Percentiles rank a stretch among this genome's conserved stretches.
These are phyloP conservation scores for Baorangia bicolor DNA, from an alignment of 768 basidiomycete genomes.

Conservation along the genomic window DNA sequence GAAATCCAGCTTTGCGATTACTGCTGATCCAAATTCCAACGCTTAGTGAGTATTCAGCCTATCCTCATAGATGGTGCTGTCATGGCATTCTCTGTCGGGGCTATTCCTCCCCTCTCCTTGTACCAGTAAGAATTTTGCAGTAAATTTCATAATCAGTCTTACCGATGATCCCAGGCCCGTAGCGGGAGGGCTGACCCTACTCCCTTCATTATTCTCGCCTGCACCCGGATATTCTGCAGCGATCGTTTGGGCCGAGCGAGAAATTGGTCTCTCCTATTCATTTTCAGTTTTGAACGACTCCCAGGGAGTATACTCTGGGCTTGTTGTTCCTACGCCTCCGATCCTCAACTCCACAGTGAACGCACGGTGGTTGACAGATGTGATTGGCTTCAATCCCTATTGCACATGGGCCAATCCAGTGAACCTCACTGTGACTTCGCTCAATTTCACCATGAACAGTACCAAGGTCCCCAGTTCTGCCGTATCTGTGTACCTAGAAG, in stretches of 20 bases:
- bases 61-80: conserved; percentile 9
- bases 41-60: conserved; percentile 12
- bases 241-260: conserved; percentile 17
- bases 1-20: background rate
- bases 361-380: conserved; percentile 25
- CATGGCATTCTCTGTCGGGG: conserved; percentile 16
- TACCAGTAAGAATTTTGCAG: conserved; percentile 7
- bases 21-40: background rate
- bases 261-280: conserved; percentile 10
- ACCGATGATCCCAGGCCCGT: conserved; percentile 9
- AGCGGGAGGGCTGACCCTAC: background rate
- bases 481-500: conserved; percentile 8
- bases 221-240: conserved; percentile 9
- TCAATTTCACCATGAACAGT: conserved; percentile 20
- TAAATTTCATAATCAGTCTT: background rate
- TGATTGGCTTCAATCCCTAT: conserved; percentile 21
- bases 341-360: conserved; percentile 11
- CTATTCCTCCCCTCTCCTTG: conserved; percentile 14
- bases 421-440: conserved; percentile 13
- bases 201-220: conserved; percentile 4
- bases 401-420: conserved; percentile 21
- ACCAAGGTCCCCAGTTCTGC: background rate
- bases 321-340: conserved; percentile 8
- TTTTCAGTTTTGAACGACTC: conserved; percentile 14
- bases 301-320: conserved; percentile 8